phyloP scores from a whole-genome alignment of 2,329 filamentous ascomycete species.

The Ceratocystis colombiana region DNA sequence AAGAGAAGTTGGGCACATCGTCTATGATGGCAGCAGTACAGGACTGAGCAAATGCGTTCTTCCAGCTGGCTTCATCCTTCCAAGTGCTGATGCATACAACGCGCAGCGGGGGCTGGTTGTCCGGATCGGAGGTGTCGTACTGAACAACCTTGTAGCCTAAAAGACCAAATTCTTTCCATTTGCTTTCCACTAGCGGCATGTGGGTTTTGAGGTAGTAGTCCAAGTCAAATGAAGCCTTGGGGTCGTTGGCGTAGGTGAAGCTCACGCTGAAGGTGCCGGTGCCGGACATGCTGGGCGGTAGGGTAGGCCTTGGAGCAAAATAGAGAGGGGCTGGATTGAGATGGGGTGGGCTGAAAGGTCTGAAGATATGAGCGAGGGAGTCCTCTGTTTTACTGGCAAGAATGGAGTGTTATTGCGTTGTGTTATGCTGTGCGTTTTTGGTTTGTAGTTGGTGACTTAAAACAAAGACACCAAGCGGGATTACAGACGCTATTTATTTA shows the following conservation, averaged over 20 bases:
- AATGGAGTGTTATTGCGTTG: neutral
- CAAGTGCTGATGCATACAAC: conserved; percentile 32
- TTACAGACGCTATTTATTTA: neutral
- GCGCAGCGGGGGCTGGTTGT: conserved; percentile 25
- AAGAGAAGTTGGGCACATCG: conserved; percentile 33
- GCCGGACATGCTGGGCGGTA: conserved; percentile 11
- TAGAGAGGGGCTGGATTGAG: neutral
- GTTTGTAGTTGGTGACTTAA: neutral
- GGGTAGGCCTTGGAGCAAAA: neutral
- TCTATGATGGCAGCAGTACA: conserved; percentile 29
- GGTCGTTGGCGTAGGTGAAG: conserved; percentile 19
- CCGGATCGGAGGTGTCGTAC: conserved; percentile 27
- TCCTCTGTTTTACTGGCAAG: neutral
- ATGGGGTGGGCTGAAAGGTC: neutral
- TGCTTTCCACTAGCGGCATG: conserved; percentile 37
- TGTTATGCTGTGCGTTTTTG: too few relatives aligned
- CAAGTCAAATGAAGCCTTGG: conserved; percentile 36
- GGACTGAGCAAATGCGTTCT: conserved; percentile 23
- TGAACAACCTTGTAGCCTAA: conserved; percentile 32
- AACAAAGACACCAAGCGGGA: neutral
- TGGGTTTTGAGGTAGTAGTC: conserved; percentile 41
- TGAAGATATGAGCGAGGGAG: neutral
- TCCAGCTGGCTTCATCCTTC: conserved; percentile 29
- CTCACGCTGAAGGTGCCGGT: conserved; percentile 16
- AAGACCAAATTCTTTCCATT: conserved; percentile 36